Base-by-base conservation (phyloP, 306 rosid genomes). In the Casuarina equisetifolia region DNA sequence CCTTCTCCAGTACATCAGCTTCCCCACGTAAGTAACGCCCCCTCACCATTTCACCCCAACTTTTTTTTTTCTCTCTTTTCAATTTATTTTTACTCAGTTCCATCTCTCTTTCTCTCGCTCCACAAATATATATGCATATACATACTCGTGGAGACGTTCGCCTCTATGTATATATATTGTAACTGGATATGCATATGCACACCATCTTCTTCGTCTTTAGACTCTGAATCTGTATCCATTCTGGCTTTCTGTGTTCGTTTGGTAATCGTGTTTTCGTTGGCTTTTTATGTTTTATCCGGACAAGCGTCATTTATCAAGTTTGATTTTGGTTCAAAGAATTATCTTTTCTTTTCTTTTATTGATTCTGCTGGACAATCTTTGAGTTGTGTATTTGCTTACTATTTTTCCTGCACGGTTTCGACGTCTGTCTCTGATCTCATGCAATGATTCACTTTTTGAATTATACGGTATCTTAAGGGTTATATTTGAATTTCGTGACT, bases 11-110 rank as follows among this genome's bases (percentile, higher is more conserved):
- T 89, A 91, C 85, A 51, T 83, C 90, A 80, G 92, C 88, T 49
- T 85, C 88, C 75, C 73, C 80, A 92, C 98, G 97, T 88, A 89
- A 86, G 93, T 87, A 19, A 75, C 59, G 35, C 74, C 48, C 35
- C 68, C 61, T 81, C 42, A 73, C 79, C 76, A 70, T 86, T 77
- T 77, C 72, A 48, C 73, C 64, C 51, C 71, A 46, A 46, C 55
- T 73, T 53, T 45, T 73, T 64, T 0, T 40, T 73, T 53, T 45
- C 69, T 64, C 2, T 40, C 53, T 68, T 12, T 68, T n/a, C 1
- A 68, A 68, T 40, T 82, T 79, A 67, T 72, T 81, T 38, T 79
- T 55, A 58, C 73, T 83, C 84, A 61, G 79, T 75, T 79, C 52
- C 39, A 35, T 16, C 67, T 67, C 44, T 49, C 76, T 49, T 70